These are phyloP conservation scores for Parasarocladium wereldwijsianum DNA, from an alignment of 2,329 filamentous ascomycete species.

Conservation along the genomic window DNA sequence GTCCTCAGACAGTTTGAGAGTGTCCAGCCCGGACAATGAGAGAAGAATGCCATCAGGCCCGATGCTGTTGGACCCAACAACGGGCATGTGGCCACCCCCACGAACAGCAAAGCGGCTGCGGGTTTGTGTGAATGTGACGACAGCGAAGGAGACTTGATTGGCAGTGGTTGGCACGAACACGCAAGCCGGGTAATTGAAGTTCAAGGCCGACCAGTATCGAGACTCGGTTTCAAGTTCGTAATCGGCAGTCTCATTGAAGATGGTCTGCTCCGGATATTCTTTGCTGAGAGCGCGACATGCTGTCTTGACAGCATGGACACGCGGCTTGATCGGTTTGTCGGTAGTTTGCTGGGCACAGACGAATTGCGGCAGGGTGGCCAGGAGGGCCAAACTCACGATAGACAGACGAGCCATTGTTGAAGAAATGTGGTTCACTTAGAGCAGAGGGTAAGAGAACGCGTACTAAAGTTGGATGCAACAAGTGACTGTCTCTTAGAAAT, in stretches of 20 bases:
- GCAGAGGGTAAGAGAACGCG: too few relatives aligned
- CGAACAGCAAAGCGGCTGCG: slow-evolving; percentile 11
- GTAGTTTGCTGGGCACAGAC: slow-evolving; percentile 1
- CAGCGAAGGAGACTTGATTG: slow-evolving; percentile 10
- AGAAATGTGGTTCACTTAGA: too few relatives aligned
- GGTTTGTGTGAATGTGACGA: slow-evolving; percentile 11
- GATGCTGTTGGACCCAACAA: slow-evolving; percentile 13
- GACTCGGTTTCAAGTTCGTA: slow-evolving; percentile 1
- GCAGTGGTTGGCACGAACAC: slow-evolving; percentile 12
- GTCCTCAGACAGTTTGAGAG: slow-evolving; percentile 6
- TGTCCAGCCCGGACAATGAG: slow-evolving; percentile 6
- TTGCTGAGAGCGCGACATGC: slow-evolving; percentile 1
- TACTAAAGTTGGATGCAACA: too few relatives aligned
- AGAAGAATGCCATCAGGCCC: slow-evolving; percentile 13
- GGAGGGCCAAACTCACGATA: not conserved
- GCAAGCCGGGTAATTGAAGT: slow-evolving; percentile 9
- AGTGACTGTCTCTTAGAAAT: too few relatives aligned
- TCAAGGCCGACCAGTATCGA: slow-evolving; percentile 3
- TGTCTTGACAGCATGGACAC: not conserved
- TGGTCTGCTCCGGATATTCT: slow-evolving; percentile 1
- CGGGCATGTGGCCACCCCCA: slow-evolving; percentile 16
- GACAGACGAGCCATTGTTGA: not conserved
- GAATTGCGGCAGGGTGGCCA: not conserved
- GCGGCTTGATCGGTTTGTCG: slow-evolving; percentile 1
- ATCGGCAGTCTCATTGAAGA: not conserved